phyloP scores from a whole-genome alignment of 164 flowering plant species.

The Liriodendron chinense region DNA sequence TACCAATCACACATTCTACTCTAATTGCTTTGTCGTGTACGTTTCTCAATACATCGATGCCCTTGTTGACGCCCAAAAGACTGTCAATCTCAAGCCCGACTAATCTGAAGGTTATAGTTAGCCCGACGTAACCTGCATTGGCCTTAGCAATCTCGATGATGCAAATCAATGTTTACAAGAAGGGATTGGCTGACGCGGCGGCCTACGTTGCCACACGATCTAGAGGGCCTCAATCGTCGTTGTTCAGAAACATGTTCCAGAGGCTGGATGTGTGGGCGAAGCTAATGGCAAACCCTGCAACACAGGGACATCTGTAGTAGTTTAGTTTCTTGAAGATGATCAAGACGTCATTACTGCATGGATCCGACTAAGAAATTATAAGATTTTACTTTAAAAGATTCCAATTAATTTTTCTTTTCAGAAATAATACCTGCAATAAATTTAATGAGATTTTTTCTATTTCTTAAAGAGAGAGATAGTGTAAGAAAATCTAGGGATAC shows the following conservation, averaged over 20 bases:
- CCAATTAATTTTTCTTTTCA: no score
- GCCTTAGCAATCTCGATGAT: slow-evolving; percentile 41
- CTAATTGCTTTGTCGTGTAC: slow-evolving; percentile 94
- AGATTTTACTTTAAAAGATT: no score
- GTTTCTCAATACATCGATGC: slow-evolving; percentile 76
- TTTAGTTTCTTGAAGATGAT: slow-evolving; percentile 84
- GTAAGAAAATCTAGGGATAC: no score
- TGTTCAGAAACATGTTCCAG: slow-evolving; percentile 68
- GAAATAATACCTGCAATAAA: no score
- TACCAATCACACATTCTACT: slow-evolving; percentile 84
- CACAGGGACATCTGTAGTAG: slow-evolving; percentile 61
- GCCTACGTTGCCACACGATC: slow-evolving; percentile 33
- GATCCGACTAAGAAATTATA: no score
- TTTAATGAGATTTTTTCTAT: no score
- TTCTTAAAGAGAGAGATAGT: no score
- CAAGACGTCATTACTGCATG: no score
- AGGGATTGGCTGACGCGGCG: slow-evolving; percentile 77
- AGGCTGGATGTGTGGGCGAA: slow-evolving; percentile 95
- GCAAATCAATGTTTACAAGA: slow-evolving; percentile 69
- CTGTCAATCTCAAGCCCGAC: slow-evolving; percentile 79
- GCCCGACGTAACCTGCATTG: slow-evolving; percentile 80
- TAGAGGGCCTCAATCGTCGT: slow-evolving; percentile 26
- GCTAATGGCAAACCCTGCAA: slow-evolving; percentile 72
- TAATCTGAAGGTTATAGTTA: slow-evolving; percentile 91
- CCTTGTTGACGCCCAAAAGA: slow-evolving; percentile 71